Base-by-base conservation (phyloP, 192 early-diverging fungal species). In the Glomus cerebriforme region DNA sequence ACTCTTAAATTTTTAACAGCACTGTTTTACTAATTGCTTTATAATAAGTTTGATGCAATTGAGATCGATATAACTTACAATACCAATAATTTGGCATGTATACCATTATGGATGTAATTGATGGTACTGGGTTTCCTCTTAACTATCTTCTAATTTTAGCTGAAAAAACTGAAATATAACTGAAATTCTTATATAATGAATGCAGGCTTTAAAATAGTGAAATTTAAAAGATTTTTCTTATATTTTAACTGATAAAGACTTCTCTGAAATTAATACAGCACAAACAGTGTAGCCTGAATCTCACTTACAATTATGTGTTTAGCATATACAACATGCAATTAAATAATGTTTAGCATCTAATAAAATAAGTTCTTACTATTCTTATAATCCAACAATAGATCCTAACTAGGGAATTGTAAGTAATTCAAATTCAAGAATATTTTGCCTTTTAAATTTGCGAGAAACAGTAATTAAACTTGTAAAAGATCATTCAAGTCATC, bases 191-290 rank as follows among this genome's bases (percentile, higher is more conserved):
- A 29, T 27, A 31, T 0, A 31, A 1, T 63, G 19, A 7, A 63
- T 63, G 60, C 26, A 63, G 29, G 24, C 60, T 8, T 68, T 43
- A 68, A 68, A 68, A 68, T 10, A 43, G 6, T n/a, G 7, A 34
- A 26, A 68, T 39, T 39, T 39, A 13, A 68, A 39, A 10, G 17
- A 69, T 4, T 69, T 69, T 69, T 3, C 10, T 37, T 24, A 43
- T 35, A 43, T 43, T 35, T 37, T 68, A n/a, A 69, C n/a, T 19
- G 67, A 69, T 31, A 74, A 74, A 59, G 10, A 58, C n/a, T 74
- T 74, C 59, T 24, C 27, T 2, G 12, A 74, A 58, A 74, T 74
- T 8, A 74, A 74, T 74, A 54, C 26, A 73, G 29, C 29, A 5
- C 2, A 29, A 74, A 58, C 1, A 54, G 47, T 74, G 19, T 74